Evolutionary conservation across 345 rosid genomes (phyloP), one percentile per base, ranked within the genome.

Genomic region (Salix brachista): DNA sequence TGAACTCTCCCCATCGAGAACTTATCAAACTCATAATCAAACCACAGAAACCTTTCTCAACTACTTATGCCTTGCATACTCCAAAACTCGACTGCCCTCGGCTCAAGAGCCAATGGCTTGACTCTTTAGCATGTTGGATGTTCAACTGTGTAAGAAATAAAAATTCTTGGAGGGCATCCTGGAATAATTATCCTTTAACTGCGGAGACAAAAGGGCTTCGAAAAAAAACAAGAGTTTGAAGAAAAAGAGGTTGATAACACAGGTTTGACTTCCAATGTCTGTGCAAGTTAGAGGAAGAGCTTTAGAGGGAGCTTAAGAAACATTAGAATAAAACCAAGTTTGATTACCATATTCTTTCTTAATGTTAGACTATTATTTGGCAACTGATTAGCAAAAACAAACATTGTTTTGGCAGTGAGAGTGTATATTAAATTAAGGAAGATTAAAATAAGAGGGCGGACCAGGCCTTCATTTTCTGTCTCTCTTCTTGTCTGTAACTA

Each of bases 401-500:
- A 13, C 12, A 8, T 44, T 56, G 80, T 76, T 64, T 65, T 30
- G 81, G 83, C 84, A 70, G 83, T 71, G 82, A 67, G 75, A 81
- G 80, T 74, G 81, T 37, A 60, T 67, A 50, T 52, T 72, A 13
- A 62, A 83, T 65, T 62, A 71, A 23, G 46, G 50, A 21, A 37
- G 69, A 50, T 83, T 72, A 72, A 67, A 75, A 70, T 80, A 50
- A 81, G 79, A 18, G 83, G 83, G 76, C 77, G 84, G 89, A 85
- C 75, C 82, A 77, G 73, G 74, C 85, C 48, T 78, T 75, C 73
- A 62, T 56, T 86, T 78, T 79, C 77, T 16, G 91, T 85, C 88
- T 81, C 86, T 81, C 88, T 77, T 23, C 76, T 79, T 90, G 94
- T 88, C 94, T 78, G 84, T 77, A 81, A 21, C 84, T 67, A 62